These are phyloP conservation scores for Diversispora epigaea DNA, from an alignment of 192 early-diverging fungal species.

Conservation along the genomic window DNA sequence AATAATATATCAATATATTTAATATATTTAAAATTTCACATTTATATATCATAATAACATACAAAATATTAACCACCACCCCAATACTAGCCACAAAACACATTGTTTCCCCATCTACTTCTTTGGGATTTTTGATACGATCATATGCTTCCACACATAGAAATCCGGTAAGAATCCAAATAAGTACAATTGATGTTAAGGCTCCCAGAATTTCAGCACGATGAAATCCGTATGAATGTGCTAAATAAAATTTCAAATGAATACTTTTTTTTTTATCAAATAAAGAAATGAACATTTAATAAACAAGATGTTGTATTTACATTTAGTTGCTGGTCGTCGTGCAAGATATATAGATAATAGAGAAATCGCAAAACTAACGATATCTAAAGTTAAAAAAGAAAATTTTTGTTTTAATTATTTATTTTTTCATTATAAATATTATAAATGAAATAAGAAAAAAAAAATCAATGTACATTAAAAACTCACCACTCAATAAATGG, in stretches of 20 bases:
- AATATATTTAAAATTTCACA: not conserved
- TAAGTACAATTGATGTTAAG: constrained; percentile 69
- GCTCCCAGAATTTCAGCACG: constrained; percentile 81
- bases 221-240: constrained; percentile 72
- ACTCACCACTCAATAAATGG: constrained; percentile 65
- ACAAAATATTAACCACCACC: constrained; percentile 73
- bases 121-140: constrained; percentile 58
- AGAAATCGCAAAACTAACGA: constrained; percentile 73
- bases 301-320: constrained; percentile 34
- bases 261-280: too few species aligned
- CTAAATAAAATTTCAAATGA: not conserved
- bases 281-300: too few species aligned
- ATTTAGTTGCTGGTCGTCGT: constrained; percentile 59
- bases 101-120: constrained; percentile 71
- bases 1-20: not conserved
- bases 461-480: not conserved
- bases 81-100: constrained; percentile 67
- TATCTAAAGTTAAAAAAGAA: constrained; percentile 46
- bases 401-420: not conserved
- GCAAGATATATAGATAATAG: constrained; percentile 65
- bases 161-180: constrained; percentile 71
- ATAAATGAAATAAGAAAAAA: not conserved
- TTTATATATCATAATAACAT: constrained; percentile 35
- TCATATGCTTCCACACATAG: constrained; percentile 73
- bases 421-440: not conserved